Conservation (phyloP, 768 basidiomycete species). For the Asterophora lycoperdoides region DNA sequence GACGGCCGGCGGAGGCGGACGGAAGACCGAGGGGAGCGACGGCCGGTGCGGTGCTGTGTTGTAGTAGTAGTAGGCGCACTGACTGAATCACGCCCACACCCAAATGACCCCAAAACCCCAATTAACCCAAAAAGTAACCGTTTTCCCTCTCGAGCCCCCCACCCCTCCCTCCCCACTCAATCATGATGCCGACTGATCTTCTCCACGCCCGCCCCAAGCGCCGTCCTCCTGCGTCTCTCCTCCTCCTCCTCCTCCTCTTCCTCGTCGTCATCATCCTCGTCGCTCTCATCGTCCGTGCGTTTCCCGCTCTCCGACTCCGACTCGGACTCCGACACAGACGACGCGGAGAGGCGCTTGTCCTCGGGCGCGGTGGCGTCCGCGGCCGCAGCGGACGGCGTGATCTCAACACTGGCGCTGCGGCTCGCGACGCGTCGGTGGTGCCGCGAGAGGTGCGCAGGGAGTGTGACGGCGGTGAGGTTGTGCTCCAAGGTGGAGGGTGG, state of each 20-base stretch:
- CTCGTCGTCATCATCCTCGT: conserved; percentile 13
- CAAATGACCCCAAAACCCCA: no score
- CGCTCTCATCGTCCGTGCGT: not conserved
- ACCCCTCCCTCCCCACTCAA: no score
- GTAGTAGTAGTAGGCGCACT: no score
- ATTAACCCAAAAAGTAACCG: no score
- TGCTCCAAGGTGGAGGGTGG: conserved; percentile 11
- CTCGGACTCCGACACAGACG: conserved; percentile 11
- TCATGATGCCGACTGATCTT: conserved; percentile 22
- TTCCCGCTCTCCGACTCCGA: conserved; percentile 1
- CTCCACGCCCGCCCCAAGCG: conserved; percentile 18
- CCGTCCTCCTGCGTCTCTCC: conserved; percentile 8
- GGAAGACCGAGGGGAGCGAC: no score
- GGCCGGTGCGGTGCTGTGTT: no score
- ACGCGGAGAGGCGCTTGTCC: not conserved
- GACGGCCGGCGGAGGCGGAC: no score
- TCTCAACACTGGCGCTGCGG: not conserved
- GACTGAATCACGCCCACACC: no score
- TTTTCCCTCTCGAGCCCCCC: no score
- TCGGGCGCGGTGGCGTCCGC: no score
- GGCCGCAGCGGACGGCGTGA: no score
- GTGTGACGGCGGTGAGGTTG: conserved; percentile 12
- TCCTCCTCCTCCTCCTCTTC: conserved; percentile 16
- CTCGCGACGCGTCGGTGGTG: conserved; percentile 10
- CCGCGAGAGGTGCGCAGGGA: conserved; percentile 13